phyloP scores from a whole-genome alignment of 2,329 filamentous ascomycete genomes.

The Metarhizium sp. region DNA sequence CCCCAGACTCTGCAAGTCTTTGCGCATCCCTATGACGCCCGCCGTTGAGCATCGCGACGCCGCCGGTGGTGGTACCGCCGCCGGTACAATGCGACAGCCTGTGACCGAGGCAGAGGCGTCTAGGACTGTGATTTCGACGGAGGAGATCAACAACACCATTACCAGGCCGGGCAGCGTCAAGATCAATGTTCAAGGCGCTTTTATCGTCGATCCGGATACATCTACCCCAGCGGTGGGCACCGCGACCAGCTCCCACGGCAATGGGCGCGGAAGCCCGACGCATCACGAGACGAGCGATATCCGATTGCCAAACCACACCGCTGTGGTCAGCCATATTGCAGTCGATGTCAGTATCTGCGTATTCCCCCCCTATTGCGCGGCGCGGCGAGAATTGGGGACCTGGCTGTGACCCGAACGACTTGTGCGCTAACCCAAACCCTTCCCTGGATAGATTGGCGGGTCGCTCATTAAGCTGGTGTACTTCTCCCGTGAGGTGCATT shows the following conservation, averaged over 20 bases:
- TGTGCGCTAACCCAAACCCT: not conserved
- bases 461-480: conserved; percentile 95
- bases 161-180: conserved; percentile 63
- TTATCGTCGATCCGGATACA: conserved; percentile 81
- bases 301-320: conserved; percentile 88
- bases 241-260: conserved; percentile 16
- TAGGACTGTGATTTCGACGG: conserved; percentile 35
- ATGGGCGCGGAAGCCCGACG: conserved; percentile 37
- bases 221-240: conserved; percentile 36
- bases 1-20: not conserved
- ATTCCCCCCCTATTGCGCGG: not conserved
- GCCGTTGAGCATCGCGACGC: conserved; percentile 5
- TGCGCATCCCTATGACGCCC: conserved; percentile 6
- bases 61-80: conserved; percentile 1
- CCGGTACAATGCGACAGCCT: not conserved
- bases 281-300: conserved; percentile 80
- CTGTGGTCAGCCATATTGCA: conserved; percentile 91
- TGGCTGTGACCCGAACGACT: not conserved
- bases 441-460: conserved; percentile 66
- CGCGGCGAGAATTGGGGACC: no score
- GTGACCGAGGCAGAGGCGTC: not conserved
- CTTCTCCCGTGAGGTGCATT: conserved; percentile 80
- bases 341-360: conserved; percentile 63
- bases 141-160: conserved; percentile 50
- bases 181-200: conserved; percentile 94